Conservation (phyloP, 495 filamentous ascomycete species). For the Aspergillus egyptiacus region DNA sequence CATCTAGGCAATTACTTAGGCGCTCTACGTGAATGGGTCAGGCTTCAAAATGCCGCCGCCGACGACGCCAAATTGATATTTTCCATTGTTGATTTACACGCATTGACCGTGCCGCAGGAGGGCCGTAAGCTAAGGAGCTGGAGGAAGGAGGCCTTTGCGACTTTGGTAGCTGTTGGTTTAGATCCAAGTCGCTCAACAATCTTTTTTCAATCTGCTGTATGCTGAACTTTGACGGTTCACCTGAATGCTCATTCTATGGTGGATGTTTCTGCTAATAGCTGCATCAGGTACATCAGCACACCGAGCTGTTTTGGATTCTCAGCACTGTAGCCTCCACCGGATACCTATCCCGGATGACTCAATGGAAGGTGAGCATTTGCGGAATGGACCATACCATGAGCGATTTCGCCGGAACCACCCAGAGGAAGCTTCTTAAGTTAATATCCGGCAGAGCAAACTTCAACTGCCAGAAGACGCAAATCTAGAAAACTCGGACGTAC, state of each 20-base stretch:
- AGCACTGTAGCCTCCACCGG: slow-evolving; percentile 85
- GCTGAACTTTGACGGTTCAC: slow-evolving; percentile 6
- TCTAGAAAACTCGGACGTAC: slow-evolving; percentile 46
- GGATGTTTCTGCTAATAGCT: slow-evolving; percentile 10
- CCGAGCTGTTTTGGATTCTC: slow-evolving; percentile 93
- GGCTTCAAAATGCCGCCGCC: slow-evolving; percentile 59
- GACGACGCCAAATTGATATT: slow-evolving; percentile 60
- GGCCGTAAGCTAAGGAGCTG: slow-evolving; percentile 49
- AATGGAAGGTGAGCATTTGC: slow-evolving; percentile 75
- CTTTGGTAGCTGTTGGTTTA: slow-evolving; percentile 77
- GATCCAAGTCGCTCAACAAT: slow-evolving; percentile 68
- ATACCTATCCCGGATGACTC: slow-evolving; percentile 89
- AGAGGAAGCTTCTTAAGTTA: not conserved
- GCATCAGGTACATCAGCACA: slow-evolving; percentile 63
- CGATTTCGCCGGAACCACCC: not conserved
- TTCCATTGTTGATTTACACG: slow-evolving; percentile 88
- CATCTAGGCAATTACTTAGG: slow-evolving; percentile 96
- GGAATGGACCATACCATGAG: not conserved
- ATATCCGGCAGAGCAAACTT: slow-evolving; percentile 58
- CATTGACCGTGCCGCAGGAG: slow-evolving; percentile 72
- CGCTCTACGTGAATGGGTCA: slow-evolving; percentile 80
- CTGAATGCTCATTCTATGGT: not conserved
- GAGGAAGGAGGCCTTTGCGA: slow-evolving; percentile 69
- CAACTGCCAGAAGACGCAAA: slow-evolving; percentile 49
- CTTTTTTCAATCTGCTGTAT: slow-evolving; percentile 74